These are phyloP conservation scores for Cercospora sp. DNA, from an alignment of 2,329 filamentous ascomycete species.

Conservation along the genomic window DNA sequence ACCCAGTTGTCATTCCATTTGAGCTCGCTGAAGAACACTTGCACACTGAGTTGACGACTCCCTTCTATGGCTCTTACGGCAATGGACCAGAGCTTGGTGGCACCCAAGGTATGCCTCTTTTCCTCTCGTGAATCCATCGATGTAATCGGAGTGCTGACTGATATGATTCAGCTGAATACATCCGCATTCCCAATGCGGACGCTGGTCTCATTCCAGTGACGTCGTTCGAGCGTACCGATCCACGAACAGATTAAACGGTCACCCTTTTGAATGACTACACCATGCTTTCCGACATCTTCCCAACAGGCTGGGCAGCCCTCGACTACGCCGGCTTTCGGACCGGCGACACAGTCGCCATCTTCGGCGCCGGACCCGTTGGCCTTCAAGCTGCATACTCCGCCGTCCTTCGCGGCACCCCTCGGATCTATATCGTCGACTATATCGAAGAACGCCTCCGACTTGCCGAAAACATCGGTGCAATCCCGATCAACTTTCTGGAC, in stretches of 20 bases:
- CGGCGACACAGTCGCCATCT: slow-evolving; percentile 5
- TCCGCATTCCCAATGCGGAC: not conserved
- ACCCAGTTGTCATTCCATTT: not conserved
- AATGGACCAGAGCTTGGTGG: not conserved
- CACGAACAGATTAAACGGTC: not conserved
- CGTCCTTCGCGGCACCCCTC: slow-evolving; percentile 42
- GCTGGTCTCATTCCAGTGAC: not conserved
- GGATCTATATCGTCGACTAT: not conserved
- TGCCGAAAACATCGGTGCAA: slow-evolving; percentile 56
- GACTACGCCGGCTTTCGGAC: slow-evolving; percentile 1
- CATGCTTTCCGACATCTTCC: slow-evolving; percentile 10
- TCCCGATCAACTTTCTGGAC: slow-evolving; percentile 61
- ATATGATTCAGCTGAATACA: not conserved
- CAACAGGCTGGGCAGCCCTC: slow-evolving; percentile 8
- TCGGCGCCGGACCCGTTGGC: slow-evolving; percentile 57
- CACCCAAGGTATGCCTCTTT: not conserved
- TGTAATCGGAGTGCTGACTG: not conserved
- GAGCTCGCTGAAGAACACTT: not conserved
- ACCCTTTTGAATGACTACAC: not conserved
- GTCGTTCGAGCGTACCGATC: not conserved
- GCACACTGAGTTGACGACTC: not conserved
- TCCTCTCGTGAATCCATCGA: not conserved
- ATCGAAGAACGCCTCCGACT: not conserved
- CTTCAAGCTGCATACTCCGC: slow-evolving; percentile 66
- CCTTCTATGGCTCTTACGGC: not conserved